Evolutionary conservation across 1,284 basidiomycete genomes (phyloP), one percentile per base, ranked within the genome.

Genomic region (Heliocybe sulcata): DNA sequence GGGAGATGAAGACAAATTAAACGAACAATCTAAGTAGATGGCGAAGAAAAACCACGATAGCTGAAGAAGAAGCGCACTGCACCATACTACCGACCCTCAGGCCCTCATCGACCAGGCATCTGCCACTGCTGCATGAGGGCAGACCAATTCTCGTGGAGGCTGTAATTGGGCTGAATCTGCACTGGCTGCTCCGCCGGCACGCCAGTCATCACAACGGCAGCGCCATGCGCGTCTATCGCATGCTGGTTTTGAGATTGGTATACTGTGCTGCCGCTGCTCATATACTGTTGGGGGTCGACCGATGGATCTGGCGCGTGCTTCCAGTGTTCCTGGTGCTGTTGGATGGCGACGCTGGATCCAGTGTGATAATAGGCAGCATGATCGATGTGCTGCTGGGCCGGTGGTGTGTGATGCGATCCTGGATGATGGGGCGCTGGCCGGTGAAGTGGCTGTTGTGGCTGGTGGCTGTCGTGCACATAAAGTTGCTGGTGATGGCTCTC

Each of bases 251-350:
- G 38, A 16, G 38, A 3, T 4, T n/a, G 19, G n/a, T n/a, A 20
- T 16, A 42, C 19, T 20, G 38, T 6, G 16, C 33, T 16, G 9
- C 33, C 33, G 6, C 16, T n/a, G n/a, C 38, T 42, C 38, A 42
- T 20, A 20, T 42, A 42, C 38, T 42, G 38, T 16, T 42, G 38
- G 8, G 4, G 19, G 8, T 42, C 38, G 8, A 42, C n/a, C 38
- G 8, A 9, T 6, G 38, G 38, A n/a, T 42, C 38, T 20, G 12
- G 16, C 16, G 16, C 38, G 16, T 42, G 38, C 16, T 42, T 6
- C 38, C 19, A 20, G n/a, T 59, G 55, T 22, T 59, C 55, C 8
- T 59, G 58, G 20, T 59, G 52, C 35, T 64, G 38, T 16, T 42
- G 38, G 8, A 42, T 16, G 12, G 12, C 8, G 16, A n/a, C 38